phyloP scores from a whole-genome alignment of 176 grass and related monocot species.

The Juncus effusus region DNA sequence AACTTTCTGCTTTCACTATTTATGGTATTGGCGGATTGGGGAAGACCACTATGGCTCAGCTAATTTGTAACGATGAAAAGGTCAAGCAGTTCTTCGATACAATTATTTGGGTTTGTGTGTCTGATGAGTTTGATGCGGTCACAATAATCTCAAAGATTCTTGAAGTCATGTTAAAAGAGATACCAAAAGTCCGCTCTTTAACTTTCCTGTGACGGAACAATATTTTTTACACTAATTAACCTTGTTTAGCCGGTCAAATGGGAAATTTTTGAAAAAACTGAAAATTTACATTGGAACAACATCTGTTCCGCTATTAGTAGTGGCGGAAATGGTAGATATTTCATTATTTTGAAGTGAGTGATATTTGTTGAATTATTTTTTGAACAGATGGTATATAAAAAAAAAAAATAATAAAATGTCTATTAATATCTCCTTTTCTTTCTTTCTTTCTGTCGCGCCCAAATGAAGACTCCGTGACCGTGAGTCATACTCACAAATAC shows the following conservation, averaged over 20 bases:
- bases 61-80: constrained; percentile 13
- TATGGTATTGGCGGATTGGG: constrained; percentile 19
- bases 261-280: no score
- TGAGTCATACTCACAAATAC: no score
- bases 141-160: constrained; percentile 14
- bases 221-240: no score
- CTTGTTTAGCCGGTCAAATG: no score
- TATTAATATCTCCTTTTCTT: no score
- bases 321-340: no score
- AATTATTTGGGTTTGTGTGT: constrained; percentile 18
- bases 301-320: no score
- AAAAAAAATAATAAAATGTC: no score
- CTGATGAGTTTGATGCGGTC: constrained; percentile 17
- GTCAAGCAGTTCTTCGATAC: constrained; percentile 8
- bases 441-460: background rate
- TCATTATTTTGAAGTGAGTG: no score
- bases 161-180: background rate
- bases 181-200: background rate
- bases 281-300: no score
- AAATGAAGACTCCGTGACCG: background rate
- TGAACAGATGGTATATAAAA: no score
- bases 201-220: background rate
- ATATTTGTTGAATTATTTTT: no score
- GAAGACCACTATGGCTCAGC: constrained; percentile 21
- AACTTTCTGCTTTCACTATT: constrained; percentile 1